These are phyloP conservation scores for Paecilomyces sp. DNA, from an alignment of 2,329 filamentous ascomycete genomes.

Conservation along the genomic window DNA sequence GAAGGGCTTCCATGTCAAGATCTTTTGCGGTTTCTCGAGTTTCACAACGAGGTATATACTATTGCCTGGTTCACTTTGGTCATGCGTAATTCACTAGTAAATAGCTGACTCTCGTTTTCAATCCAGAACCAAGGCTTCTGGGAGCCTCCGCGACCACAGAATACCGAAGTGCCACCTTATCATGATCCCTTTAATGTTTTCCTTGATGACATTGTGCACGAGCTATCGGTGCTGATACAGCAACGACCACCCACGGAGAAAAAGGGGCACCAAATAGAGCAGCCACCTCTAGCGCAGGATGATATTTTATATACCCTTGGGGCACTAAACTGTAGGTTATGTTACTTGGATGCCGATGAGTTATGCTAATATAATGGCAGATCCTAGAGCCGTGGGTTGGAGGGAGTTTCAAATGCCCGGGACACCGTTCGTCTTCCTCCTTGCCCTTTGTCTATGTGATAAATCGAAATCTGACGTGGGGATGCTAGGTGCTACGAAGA, in stretches of 20 bases:
- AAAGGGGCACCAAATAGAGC: constrained; percentile 24
- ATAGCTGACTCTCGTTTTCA: not conserved
- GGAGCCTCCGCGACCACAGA: constrained; percentile 33
- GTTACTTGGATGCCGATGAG: not conserved
- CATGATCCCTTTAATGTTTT: constrained; percentile 36
- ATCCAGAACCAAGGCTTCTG: constrained; percentile 32
- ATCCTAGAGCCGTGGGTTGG: constrained; percentile 19
- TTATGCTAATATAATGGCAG: constrained; percentile 8
- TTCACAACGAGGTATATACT: constrained; percentile 39
- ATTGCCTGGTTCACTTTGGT: not conserved
- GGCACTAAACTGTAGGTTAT: constrained; percentile 23
- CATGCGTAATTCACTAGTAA: not conserved
- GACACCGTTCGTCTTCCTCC: constrained; percentile 22
- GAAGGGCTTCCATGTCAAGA: constrained; percentile 48
- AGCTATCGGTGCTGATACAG: constrained; percentile 49
- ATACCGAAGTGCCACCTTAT: constrained; percentile 28
- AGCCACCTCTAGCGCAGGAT: constrained; percentile 25
- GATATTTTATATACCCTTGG: constrained; percentile 33
- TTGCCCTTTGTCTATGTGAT: not conserved
- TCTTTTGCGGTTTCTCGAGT: constrained; percentile 53
- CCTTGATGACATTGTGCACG: constrained; percentile 54
- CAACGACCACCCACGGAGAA: constrained; percentile 33
- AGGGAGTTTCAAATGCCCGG: constrained; percentile 23
- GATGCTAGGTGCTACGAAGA: constrained; percentile 49
- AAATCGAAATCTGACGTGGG: constrained; percentile 1